Evolutionary conservation across 441 rosid species (phyloP).

Genomic region (Erodium chrysanthum): DNA sequence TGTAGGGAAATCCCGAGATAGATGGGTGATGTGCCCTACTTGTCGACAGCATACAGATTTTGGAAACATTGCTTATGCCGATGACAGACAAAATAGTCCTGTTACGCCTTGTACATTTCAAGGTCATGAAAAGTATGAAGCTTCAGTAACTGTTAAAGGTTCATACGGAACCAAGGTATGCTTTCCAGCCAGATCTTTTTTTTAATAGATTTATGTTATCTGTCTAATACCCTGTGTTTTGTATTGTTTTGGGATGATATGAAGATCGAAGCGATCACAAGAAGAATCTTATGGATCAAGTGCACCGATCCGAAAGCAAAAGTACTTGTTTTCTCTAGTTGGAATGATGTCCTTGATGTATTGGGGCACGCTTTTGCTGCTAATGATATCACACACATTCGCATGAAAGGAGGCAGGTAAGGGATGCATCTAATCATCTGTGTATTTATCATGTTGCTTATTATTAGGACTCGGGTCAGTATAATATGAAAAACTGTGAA

Average conservation of each 20-base stretch:
- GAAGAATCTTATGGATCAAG: slow-evolving; percentile 87
- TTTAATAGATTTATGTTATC: not conserved
- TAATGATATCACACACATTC: slow-evolving; percentile 52
- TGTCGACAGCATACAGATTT: slow-evolving; percentile 88
- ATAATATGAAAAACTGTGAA: not conserved
- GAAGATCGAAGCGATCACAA: slow-evolving; percentile 80
- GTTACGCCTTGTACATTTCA: slow-evolving; percentile 25
- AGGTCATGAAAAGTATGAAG: slow-evolving; percentile 42
- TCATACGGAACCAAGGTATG: slow-evolving; percentile 94
- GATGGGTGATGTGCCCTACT: slow-evolving; percentile 91
- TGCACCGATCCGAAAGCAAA: slow-evolving; percentile 61
- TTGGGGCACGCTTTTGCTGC: slow-evolving; percentile 75
- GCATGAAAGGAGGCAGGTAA: slow-evolving; percentile 98
- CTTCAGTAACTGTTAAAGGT: slow-evolving; percentile 60
- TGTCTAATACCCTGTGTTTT: slow-evolving; percentile 13
- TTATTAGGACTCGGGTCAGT: not conserved
- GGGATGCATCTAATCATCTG: not conserved
- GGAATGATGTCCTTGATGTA: slow-evolving; percentile 98
- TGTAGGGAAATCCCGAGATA: slow-evolving; percentile 33
- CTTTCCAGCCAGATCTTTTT: slow-evolving; percentile 13
- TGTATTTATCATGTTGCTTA: not conserved
- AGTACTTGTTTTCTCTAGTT: slow-evolving; percentile 92
- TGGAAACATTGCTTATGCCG: slow-evolving; percentile 70
- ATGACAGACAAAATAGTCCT: slow-evolving; percentile 45
- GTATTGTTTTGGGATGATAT: slow-evolving; percentile 17